phyloP scores from a whole-genome alignment of 176 grass and related monocot species.

The Rhynchospora pubera region DNA sequence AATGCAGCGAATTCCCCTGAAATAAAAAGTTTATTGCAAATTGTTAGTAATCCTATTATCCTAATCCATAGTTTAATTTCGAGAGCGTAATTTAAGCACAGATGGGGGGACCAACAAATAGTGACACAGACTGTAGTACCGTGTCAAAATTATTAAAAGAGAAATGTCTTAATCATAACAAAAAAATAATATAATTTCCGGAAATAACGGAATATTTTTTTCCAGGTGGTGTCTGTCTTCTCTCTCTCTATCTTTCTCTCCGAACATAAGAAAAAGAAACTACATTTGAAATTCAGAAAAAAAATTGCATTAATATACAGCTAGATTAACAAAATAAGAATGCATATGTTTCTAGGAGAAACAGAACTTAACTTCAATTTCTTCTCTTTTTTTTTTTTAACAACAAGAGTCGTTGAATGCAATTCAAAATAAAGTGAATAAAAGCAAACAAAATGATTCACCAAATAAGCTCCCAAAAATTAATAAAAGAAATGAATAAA shows the following conservation, averaged over 20 bases:
- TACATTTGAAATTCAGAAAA: slow-evolving; percentile 6
- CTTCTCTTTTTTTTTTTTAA: background rate
- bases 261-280: background rate
- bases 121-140: background rate
- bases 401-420: background rate
- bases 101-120: background rate
- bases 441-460: background rate
- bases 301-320: background rate
- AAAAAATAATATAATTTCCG: background rate
- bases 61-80: background rate
- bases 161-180: background rate
- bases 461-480: background rate
- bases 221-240: background rate
- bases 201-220: slow-evolving; percentile 4
- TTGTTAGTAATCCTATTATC: background rate
- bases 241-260: background rate
- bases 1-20: slow-evolving; percentile 92
- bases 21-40: background rate
- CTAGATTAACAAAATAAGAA: background rate
- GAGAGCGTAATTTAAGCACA: background rate
- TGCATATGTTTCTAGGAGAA: background rate
- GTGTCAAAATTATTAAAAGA: background rate
- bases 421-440: background rate
- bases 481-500: background rate
- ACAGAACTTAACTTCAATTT: background rate